These are phyloP conservation scores for Wickerhamiella sorbophila DNA, from an alignment of 805 yeast species.

Conservation along the genomic window DNA sequence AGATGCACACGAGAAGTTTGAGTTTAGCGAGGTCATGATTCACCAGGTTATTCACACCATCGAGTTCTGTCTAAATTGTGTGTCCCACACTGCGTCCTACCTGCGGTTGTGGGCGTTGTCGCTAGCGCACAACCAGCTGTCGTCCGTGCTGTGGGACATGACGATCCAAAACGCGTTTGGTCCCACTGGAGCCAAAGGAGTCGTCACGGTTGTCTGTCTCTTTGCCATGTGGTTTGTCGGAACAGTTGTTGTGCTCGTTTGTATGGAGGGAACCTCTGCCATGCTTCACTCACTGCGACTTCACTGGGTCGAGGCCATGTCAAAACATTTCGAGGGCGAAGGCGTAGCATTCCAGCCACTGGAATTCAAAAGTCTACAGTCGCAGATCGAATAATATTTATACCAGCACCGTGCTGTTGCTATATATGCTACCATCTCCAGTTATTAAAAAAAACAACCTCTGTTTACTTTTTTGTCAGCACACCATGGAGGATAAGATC, in stretches of 20 bases:
- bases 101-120: conserved; percentile 94
- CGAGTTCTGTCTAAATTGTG: conserved; percentile 93
- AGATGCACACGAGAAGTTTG: conserved; percentile 36
- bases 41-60: conserved; percentile 96
- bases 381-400: neutral
- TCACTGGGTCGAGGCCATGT: conserved; percentile 99
- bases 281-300: conserved; percentile 94
- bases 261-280: conserved; percentile 98
- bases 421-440: neutral
- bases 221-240: conserved; percentile 93
- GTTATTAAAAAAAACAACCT: neutral
- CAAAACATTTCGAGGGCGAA: conserved; percentile 94
- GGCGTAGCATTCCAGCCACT: conserved; percentile 84
- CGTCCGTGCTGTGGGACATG: conserved; percentile 91
- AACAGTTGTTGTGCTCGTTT: conserved; percentile 80
- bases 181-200: conserved; percentile 49
- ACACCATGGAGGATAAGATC: conserved; percentile 30
- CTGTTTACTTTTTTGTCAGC: neutral
- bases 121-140: conserved; percentile 89
- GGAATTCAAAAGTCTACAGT: conserved; percentile 31
- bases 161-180: conserved; percentile 74
- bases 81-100: conserved; percentile 94
- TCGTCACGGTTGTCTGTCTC: conserved; percentile 53
- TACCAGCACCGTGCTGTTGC: too few relatives aligned
- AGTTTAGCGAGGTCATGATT: conserved; percentile 87